Evolutionary conservation across 2,329 filamentous ascomycete genomes (phyloP), one percentile per base, ranked within the genome.

Genomic region (Cercospora janseana): DNA sequence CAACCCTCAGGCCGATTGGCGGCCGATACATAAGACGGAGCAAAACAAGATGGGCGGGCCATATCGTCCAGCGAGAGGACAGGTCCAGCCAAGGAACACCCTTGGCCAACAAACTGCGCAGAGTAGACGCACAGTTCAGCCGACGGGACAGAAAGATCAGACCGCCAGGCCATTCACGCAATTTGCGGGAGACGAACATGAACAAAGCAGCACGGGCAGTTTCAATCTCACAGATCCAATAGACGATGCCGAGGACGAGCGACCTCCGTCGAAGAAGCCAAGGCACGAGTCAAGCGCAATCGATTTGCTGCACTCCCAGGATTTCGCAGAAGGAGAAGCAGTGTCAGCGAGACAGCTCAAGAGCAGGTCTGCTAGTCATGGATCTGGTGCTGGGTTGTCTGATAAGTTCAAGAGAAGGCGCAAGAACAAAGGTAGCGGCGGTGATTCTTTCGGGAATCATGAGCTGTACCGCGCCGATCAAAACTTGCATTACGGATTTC

Each of bases 371-470:
- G 15, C 15, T 18, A 49, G 46, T 38, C 29, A 49, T 20, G 27
- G 23, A 21, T 49, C 46, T 15, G 15, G 24, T 15, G 13, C 27
- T 12, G 46, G 13, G 10, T 6, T 20, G 20, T 49, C 37, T 21
- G 18, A 37, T 1, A 20, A 21, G 37, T 43, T 29, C 3, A 34
- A 8, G 16, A 43, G 35, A 13, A 26, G 10, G 12, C 10, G 4
- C 8, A 43, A 16, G 12, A n/a, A n/a, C n/a, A n/a, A n/a, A n/a
- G n/a, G n/a, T n/a, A 20, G 37, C 13, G 35, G 28, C 10, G 37
- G 37, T 3, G 46, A 49, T 20, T 10, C 37, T n/a, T 49, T 49
- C 7, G 46, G 46, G 9, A 49, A 42, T 13, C 32, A 42, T 10
- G 38, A 40, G 12, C 15, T 47, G 6, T 34, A 20, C 28, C 3